phyloP scores from a whole-genome alignment of 2,329 filamentous ascomycete species.

The Exophiala lecanii-corni region DNA sequence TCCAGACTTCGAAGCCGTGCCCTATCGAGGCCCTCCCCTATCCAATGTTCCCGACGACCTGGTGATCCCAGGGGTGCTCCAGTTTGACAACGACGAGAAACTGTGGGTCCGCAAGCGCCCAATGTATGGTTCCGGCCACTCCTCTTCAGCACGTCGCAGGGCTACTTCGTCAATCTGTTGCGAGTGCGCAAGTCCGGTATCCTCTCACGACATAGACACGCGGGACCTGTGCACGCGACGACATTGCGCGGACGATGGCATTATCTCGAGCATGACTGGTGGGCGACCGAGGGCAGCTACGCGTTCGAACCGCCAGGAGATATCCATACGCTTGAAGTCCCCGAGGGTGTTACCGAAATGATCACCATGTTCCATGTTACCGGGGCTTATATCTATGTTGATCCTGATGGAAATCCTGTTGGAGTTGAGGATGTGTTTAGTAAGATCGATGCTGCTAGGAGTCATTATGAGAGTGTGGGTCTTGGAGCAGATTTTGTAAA shows the following conservation, averaged over 20 bases:
- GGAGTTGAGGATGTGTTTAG: conserved; percentile 35
- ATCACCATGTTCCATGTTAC: conserved; percentile 35
- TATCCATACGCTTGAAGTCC: conserved; percentile 35
- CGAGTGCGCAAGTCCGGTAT: conserved; percentile 32
- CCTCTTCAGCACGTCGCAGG: conserved; percentile 30
- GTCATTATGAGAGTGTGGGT: conserved; percentile 33
- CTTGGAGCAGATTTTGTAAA: conserved; percentile 30
- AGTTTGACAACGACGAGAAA: conserved; percentile 30
- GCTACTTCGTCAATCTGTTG: conserved; percentile 34
- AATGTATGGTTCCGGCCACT: conserved; percentile 33
- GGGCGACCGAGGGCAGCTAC: conserved; percentile 34
- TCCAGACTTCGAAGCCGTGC: background rate
- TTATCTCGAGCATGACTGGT: conserved; percentile 36
- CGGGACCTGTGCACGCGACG: conserved; percentile 33
- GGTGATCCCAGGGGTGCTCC: conserved; percentile 16
- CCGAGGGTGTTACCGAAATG: conserved; percentile 34
- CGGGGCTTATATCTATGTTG: conserved; percentile 35
- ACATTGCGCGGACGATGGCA: conserved; percentile 33
- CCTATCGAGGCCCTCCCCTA: background rate
- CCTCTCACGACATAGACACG: conserved; percentile 33
- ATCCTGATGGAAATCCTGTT: conserved; percentile 30
- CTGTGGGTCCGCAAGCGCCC: conserved; percentile 32
- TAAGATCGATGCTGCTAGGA: conserved; percentile 30
- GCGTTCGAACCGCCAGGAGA: conserved; percentile 35
- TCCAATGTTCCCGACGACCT: background rate